Percentiles rank a stretch among this genome's conserved stretches.
Evolutionary conservation across 2,329 filamentous ascomycete species (phyloP).

Genomic region (Fusarium nelsonii): DNA sequence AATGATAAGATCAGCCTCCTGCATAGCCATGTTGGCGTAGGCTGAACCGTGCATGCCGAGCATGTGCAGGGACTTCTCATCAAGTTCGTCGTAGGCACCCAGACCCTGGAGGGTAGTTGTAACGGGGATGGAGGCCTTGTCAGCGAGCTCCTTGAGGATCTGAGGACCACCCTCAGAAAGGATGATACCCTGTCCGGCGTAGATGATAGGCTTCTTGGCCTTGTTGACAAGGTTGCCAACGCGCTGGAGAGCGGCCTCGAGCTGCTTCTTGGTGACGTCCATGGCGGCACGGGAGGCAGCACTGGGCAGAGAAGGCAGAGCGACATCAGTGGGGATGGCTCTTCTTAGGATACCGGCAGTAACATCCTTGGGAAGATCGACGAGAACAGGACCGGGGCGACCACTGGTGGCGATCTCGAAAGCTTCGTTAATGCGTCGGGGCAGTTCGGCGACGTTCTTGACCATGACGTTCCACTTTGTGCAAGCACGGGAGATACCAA

Average conservation of each 20-base stretch:
- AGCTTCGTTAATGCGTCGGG: slow-evolving; percentile 94
- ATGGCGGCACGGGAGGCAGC: slow-evolving; percentile 84
- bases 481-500: slow-evolving; percentile 82
- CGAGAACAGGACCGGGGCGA: slow-evolving; percentile 91
- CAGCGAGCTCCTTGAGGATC: slow-evolving; percentile 85
- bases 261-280: slow-evolving; percentile 77
- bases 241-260: slow-evolving; percentile 78
- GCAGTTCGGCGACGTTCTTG: slow-evolving; percentile 92
- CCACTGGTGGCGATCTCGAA: slow-evolving; percentile 98
- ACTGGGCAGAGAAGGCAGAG: slow-evolving; percentile 83
- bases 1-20: slow-evolving; percentile 95
- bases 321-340: slow-evolving; percentile 82
- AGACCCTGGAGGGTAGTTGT: slow-evolving; percentile 96
- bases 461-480: slow-evolving; percentile 99
- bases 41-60: slow-evolving; percentile 98
- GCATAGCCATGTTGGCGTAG: slow-evolving; percentile 98
- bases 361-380: slow-evolving; percentile 96
- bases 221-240: slow-evolving; percentile 87
- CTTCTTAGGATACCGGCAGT: slow-evolving; percentile 85
- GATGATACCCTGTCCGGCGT: slow-evolving; percentile 91
- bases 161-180: slow-evolving; percentile 81
- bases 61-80: slow-evolving; percentile 97
- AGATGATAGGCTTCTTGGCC: slow-evolving; percentile 94
- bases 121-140: slow-evolving; percentile 92
- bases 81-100: slow-evolving; percentile 91